Evolutionary conservation across 2,329 filamentous ascomycete species (phyloP).

Genomic region (Tolypocladium paradoxum): DNA sequence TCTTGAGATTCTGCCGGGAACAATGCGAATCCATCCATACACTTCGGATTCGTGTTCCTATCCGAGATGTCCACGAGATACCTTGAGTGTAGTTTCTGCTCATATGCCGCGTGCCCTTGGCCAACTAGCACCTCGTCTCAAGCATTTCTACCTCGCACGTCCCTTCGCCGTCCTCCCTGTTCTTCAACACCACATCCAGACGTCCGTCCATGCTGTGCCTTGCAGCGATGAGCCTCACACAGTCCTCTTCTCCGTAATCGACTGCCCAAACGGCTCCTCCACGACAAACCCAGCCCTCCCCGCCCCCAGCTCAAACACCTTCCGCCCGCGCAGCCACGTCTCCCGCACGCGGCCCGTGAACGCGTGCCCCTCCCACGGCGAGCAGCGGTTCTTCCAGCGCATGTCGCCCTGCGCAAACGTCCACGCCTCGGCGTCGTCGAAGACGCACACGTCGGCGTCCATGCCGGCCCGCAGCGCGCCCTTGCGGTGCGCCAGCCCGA

Average conservation of each 20-base stretch:
- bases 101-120: not conserved
- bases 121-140: not conserved
- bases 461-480: slow-evolving; percentile 67
- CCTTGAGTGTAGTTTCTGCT: not conserved
- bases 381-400: slow-evolving; percentile 90
- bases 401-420: slow-evolving; percentile 65
- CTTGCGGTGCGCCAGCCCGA: slow-evolving; percentile 72
- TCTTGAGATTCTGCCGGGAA: not conserved
- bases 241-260: slow-evolving; percentile 50
- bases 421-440: slow-evolving; percentile 77
- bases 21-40: too few relatives aligned
- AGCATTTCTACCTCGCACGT: not conserved
- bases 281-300: slow-evolving; percentile 38
- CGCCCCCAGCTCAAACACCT: slow-evolving; percentile 61
- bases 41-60: not conserved
- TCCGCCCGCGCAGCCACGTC: slow-evolving; percentile 73
- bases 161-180: not conserved
- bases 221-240: slow-evolving; percentile 12
- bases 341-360: slow-evolving; percentile 71
- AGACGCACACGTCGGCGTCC: slow-evolving; percentile 83
- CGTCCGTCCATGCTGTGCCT: not conserved
- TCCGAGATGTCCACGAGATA: not conserved
- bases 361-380: slow-evolving; percentile 73
- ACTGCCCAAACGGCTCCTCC: slow-evolving; percentile 35
- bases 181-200: not conserved